Evolutionary conservation across 2,329 filamentous ascomycete species (phyloP).

Genomic region (Aspergillus ibericus): DNA sequence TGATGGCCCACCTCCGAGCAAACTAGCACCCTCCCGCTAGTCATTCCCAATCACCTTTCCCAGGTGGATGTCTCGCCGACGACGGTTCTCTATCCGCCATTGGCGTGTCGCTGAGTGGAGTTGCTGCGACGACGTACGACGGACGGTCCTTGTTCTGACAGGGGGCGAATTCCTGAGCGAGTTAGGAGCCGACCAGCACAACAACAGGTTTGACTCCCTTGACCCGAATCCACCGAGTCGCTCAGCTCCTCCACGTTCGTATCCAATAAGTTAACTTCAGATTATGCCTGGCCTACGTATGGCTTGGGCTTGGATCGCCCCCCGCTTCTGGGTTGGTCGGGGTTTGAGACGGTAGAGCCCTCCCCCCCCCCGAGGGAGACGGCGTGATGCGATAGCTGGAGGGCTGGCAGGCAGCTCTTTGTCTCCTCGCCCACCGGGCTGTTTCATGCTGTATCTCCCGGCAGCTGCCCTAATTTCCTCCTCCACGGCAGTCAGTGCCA

Average conservation of each 20-base stretch:
- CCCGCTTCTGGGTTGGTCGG: constrained; percentile 16
- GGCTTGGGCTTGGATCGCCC: constrained; percentile 21
- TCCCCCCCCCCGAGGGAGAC: not conserved
- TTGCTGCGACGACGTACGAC: constrained; percentile 25
- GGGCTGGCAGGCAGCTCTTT: not conserved
- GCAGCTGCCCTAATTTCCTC: constrained; percentile 14
- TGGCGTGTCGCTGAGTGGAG: constrained; percentile 23
- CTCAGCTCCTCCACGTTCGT: constrained; percentile 19
- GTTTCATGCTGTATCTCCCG: constrained; percentile 9
- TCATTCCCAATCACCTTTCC: constrained; percentile 19
- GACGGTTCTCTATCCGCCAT: constrained; percentile 18
- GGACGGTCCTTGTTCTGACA: constrained; percentile 21
- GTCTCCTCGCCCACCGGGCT: not conserved
- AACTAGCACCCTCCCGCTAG: constrained; percentile 22
- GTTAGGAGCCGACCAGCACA: constrained; percentile 19
- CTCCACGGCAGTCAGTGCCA: constrained; percentile 15
- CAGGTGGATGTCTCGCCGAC: constrained; percentile 26
- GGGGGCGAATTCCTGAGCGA: constrained; percentile 22
- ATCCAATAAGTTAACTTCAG: constrained; percentile 24
- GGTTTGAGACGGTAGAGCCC: not conserved
- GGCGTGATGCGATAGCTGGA: not conserved
- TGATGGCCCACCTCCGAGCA: constrained; percentile 21
- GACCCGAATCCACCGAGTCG: constrained; percentile 21
- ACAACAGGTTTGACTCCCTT: constrained; percentile 22
- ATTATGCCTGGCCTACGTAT: constrained; percentile 21